Conservation (phyloP, 1,284 basidiomycete species). For the Cystobasidiaceae sp. region DNA sequence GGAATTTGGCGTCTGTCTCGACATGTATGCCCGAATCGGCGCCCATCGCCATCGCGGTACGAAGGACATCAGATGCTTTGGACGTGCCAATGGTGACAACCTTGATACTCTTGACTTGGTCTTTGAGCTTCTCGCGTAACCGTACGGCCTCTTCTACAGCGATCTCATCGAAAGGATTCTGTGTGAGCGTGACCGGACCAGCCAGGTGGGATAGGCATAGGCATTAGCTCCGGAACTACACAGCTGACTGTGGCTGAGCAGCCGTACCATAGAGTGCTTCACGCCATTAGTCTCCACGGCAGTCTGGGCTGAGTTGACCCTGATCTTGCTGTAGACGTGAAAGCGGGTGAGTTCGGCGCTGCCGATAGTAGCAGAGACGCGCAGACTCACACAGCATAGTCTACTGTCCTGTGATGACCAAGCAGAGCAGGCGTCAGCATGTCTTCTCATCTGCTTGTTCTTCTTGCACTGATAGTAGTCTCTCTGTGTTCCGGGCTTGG, state of each 20-base stretch:
- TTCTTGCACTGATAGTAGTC: too few relatives aligned
- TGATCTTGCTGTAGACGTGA: constrained; percentile 72
- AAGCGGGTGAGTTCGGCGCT: constrained; percentile 39
- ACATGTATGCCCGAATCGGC: constrained; percentile 91
- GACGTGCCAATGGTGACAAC: constrained; percentile 88
- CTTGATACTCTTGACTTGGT: constrained; percentile 74
- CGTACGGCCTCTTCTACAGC: constrained; percentile 97
- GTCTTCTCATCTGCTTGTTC: not conserved
- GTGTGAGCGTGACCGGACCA: not conserved
- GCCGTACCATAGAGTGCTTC: constrained; percentile 89
- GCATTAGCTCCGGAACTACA: not conserved
- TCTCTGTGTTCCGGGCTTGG: too few relatives aligned
- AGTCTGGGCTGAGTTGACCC: constrained; percentile 83
- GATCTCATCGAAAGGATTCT: constrained; percentile 95
- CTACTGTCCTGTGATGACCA: constrained; percentile 45
- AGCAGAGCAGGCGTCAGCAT: not conserved
- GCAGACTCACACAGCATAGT: constrained; percentile 44
- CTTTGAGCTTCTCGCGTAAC: constrained; percentile 71
- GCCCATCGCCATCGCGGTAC: constrained; percentile 96
- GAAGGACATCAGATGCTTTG: constrained; percentile 83
- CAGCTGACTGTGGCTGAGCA: not conserved
- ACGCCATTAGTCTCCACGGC: constrained; percentile 85
- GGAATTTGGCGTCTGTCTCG: constrained; percentile 64
- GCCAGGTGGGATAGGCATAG: too few relatives aligned
- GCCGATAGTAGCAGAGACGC: not conserved